Evolutionary conservation across 768 basidiomycete genomes (phyloP).

Genomic region (Lentinula sp.): DNA sequence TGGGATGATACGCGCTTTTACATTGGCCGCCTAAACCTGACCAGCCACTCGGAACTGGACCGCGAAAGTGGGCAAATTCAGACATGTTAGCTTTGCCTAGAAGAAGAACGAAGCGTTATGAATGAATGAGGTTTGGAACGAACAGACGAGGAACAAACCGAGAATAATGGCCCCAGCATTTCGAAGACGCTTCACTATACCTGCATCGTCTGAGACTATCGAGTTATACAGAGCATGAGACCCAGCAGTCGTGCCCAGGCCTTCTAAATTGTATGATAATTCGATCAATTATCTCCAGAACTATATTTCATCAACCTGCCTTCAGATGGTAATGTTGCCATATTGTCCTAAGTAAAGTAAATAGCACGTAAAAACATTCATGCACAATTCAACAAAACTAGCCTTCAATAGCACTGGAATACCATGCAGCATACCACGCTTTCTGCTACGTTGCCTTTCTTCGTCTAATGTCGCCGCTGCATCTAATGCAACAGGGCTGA

Average conservation of each 20-base stretch:
- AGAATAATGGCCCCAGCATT: conserved; percentile 40
- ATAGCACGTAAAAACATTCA: neutral
- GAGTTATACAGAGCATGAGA: conserved; percentile 36
- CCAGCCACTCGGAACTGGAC: conserved; percentile 44
- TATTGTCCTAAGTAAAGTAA: conserved; percentile 32
- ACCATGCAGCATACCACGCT: conserved; percentile 46
- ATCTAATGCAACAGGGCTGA: conserved; percentile 44
- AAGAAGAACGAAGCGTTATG: neutral
- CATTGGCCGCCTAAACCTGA: conserved; percentile 47
- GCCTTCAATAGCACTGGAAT: conserved; percentile 49
- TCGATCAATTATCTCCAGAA: too few relatives aligned
- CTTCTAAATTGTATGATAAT: conserved; percentile 13
- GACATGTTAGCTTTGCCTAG: conserved; percentile 52
- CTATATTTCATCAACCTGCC: conserved; percentile 16
- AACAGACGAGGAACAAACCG: conserved; percentile 17
- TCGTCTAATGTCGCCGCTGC: conserved; percentile 46
- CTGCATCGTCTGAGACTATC: conserved; percentile 39
- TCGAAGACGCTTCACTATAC: conserved; percentile 36
- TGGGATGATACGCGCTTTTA: conserved; percentile 32
- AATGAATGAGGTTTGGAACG: neutral
- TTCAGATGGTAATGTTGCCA: conserved; percentile 39
- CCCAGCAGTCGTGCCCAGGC: conserved; percentile 42
- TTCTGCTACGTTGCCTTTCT: conserved; percentile 34
- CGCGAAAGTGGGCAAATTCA: conserved; percentile 48
- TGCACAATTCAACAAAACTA: neutral